Conservation (phyloP, 257 asterid species). For the Marsdenia floribunda region DNA sequence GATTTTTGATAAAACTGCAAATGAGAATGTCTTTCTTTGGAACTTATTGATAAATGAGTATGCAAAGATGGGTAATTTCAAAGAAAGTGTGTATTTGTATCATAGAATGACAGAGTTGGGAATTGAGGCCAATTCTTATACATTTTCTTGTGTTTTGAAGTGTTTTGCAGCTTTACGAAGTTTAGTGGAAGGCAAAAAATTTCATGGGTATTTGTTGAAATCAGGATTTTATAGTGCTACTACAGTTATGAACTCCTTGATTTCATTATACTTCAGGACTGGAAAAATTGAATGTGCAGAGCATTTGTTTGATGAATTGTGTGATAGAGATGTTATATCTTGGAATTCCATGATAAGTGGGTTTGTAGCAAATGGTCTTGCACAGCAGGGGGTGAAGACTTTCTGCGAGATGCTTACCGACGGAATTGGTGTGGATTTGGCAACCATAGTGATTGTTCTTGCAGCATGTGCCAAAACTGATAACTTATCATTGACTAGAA, state of each 20-base stretch:
- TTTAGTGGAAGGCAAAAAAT: slow-evolving; percentile 14
- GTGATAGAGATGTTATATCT: slow-evolving; percentile 20
- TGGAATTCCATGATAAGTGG: slow-evolving; percentile 39
- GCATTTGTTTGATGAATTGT: slow-evolving; percentile 25
- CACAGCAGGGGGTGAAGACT: slow-evolving; percentile 11
- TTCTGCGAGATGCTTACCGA: slow-evolving; percentile 15
- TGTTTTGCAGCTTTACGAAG: slow-evolving; percentile 26
- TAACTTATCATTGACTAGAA: slow-evolving; percentile 13
- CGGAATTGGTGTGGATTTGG: slow-evolving; percentile 22
- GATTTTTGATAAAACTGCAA: slow-evolving; percentile 17
- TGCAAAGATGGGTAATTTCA: slow-evolving; percentile 19
- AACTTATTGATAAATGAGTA: slow-evolving; percentile 29
- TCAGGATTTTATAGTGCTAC: slow-evolving; percentile 22
- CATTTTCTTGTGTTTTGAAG: slow-evolving; percentile 25
- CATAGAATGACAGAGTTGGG: slow-evolving; percentile 21
- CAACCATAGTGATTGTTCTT: slow-evolving; percentile 19
- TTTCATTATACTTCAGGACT: slow-evolving; percentile 20
- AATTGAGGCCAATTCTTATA: slow-evolving; percentile 20
- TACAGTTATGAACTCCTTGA: slow-evolving; percentile 23
- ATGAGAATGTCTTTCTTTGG: slow-evolving; percentile 25
- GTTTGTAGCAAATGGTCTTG: slow-evolving; percentile 19
- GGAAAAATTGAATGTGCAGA: slow-evolving; percentile 17
- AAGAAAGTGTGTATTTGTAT: slow-evolving; percentile 20
- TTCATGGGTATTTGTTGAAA: slow-evolving; percentile 23
- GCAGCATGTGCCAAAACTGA: slow-evolving; percentile 17